phyloP scores from a whole-genome alignment of 495 filamentous ascomycete genomes.

The Lophium mytilinum region DNA sequence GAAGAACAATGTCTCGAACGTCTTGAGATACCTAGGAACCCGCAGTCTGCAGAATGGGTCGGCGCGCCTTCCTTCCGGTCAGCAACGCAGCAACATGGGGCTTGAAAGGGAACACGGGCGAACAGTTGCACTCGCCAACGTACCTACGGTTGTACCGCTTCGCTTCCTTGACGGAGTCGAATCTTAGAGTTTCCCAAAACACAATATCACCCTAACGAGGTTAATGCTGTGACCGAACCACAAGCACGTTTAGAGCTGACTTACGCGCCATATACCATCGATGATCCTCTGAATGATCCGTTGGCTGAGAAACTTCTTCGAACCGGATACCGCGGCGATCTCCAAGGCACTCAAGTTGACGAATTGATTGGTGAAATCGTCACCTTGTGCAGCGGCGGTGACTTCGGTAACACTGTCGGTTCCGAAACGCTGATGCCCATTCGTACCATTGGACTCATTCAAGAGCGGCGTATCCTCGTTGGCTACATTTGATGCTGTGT shows the following conservation, averaged over 20 bases:
- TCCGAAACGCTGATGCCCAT: constrained; percentile 24
- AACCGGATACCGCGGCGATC: constrained; percentile 79
- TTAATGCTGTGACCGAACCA: neutral
- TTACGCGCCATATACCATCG: constrained; percentile 70
- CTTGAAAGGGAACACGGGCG: neutral
- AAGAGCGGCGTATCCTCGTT: constrained; percentile 19
- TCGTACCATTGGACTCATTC: constrained; percentile 11
- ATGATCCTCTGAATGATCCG: constrained; percentile 78
- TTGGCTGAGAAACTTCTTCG: constrained; percentile 86
- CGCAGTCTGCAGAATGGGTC: constrained; percentile 79
- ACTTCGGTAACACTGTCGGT: constrained; percentile 15
- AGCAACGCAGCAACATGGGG: neutral
- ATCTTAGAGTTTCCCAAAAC: constrained; percentile 79
- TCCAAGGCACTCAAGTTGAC: constrained; percentile 78
- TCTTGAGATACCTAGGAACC: constrained; percentile 87
- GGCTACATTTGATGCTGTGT: neutral
- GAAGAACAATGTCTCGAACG: constrained; percentile 84
- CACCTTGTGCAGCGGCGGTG: constrained; percentile 33
- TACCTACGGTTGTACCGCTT: constrained; percentile 62
- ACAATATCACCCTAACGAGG: constrained; percentile 62
- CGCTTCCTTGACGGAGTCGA: constrained; percentile 70
- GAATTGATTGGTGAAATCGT: constrained; percentile 58
- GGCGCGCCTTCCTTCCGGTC: constrained; percentile 41
- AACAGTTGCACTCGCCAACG: neutral
- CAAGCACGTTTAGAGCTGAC: neutral